Evolutionary conservation across 2,329 filamentous ascomycete genomes (phyloP), one percentile per base, ranked within the genome.

Genomic region (Ceratocystis lukuohia): DNA sequence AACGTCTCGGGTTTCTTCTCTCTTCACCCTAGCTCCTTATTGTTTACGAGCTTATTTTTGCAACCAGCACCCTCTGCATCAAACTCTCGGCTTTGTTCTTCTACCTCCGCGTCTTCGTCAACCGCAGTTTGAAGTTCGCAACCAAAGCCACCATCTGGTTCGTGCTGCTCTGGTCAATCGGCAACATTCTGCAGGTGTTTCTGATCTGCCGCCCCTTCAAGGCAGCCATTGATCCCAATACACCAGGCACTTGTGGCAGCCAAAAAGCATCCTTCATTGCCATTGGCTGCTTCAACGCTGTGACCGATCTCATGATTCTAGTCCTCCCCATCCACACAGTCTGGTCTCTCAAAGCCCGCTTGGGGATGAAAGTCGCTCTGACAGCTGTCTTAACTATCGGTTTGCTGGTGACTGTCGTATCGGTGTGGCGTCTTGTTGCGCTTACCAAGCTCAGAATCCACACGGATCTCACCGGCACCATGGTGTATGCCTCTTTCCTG

Each of bases 41-140:
- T 37, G 71, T 73, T 6, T 77, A 75, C 69, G 74, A 76, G 65
- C 69, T 77, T 56, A 70, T 76, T 61, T 69, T 73, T 15, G 71
- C 72, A 12, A 72, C 76, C 61, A 69, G 72, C 63, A 75, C 75
- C 28, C 64, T 65, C 3, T 53, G 41, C 50, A 72, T 75, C 65
- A 79, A 79, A 66, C 70, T 77, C 41, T 77, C 75, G 61, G 76
- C 79, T 41, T 67, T 78, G 50, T 71, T 73, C 48, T 78, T 79
- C 69, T 79, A 78, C 67, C 71, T 75, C n/a, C 75, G 76, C n/a
- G 72, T 79, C 5, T 76, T 77, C 61, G 73, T 72, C n/a, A 74
- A 73, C 62, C 65, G 69, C 2, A 62, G 68, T 12, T 68, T 76
- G 69, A 72, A 74, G 5, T 61, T 70, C 6, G 69, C 69, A n/a